phyloP scores from a whole-genome alignment of 202 grass and related monocot genomes.

The Schoenoplectus triqueter region DNA sequence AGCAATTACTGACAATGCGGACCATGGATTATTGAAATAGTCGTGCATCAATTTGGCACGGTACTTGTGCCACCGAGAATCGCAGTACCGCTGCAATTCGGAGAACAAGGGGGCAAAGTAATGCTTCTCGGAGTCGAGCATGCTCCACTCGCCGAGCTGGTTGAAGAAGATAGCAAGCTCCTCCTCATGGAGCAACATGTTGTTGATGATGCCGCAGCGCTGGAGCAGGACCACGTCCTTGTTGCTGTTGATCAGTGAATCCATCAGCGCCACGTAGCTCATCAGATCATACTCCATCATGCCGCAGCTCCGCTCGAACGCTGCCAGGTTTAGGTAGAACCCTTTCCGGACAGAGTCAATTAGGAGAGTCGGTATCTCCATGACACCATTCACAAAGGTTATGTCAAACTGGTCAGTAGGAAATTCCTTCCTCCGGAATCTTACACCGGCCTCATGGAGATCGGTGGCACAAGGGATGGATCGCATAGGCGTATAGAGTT shows the following conservation, averaged over 20 bases:
- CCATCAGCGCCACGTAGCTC: slow-evolving; percentile 44
- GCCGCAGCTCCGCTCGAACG: slow-evolving; percentile 35
- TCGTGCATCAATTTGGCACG: slow-evolving; percentile 33
- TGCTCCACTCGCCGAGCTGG: slow-evolving; percentile 14
- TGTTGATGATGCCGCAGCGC: slow-evolving; percentile 31
- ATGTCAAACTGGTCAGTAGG: background rate
- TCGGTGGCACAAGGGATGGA: slow-evolving; percentile 52
- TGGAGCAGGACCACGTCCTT: slow-evolving; percentile 50
- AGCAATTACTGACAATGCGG: slow-evolving; percentile 12
- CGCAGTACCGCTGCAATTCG: slow-evolving; percentile 17
- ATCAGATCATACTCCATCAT: slow-evolving; percentile 20
- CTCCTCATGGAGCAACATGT: slow-evolving; percentile 37
- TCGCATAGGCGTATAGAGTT: slow-evolving; percentile 23
- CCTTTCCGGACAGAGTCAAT: slow-evolving; percentile 27
- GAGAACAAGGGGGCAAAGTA: slow-evolving; percentile 33
- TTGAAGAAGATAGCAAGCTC: slow-evolving; percentile 34
- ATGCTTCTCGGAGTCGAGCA: slow-evolving; percentile 28
- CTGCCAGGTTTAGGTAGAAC: slow-evolving; percentile 41
- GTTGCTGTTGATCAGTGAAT: slow-evolving; percentile 29
- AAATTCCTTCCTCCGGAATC: background rate
- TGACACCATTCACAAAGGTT: slow-evolving; percentile 27
- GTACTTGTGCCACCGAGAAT: slow-evolving; percentile 24
- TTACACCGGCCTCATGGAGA: slow-evolving; percentile 47
- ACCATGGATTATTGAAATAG: slow-evolving; percentile 52
- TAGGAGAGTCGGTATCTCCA: slow-evolving; percentile 35